Percentiles rank a stretch among this genome's conserved stretches.
These are phyloP conservation scores for Trichoderma semiorbis DNA, from an alignment of 2,329 filamentous ascomycete species.

Conservation along the genomic window DNA sequence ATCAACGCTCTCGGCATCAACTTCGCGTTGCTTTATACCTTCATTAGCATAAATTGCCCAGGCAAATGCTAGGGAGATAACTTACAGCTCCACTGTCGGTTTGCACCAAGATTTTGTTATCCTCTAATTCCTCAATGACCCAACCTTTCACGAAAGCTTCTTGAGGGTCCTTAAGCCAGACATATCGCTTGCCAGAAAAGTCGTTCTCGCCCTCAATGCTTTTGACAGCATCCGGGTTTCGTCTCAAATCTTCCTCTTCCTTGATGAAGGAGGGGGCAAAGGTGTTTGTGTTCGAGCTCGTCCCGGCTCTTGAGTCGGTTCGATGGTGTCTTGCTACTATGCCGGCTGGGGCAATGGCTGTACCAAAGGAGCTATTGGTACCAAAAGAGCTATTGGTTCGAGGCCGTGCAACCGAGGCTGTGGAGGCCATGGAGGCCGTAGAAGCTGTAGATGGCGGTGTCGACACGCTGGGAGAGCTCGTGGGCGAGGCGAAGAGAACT, in stretches of 20 bases:
- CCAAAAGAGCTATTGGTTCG: constrained; percentile 61
- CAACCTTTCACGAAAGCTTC: constrained; percentile 89
- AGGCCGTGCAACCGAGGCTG: constrained; percentile 56
- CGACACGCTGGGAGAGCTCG: constrained; percentile 2
- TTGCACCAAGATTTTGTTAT: constrained; percentile 73
- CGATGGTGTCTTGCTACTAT: constrained; percentile 41
- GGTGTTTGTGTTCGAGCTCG: constrained; percentile 63
- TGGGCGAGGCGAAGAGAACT: constrained; percentile 56
- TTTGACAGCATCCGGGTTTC: constrained; percentile 52
- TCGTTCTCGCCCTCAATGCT: constrained; percentile 97
- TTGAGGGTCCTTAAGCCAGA: constrained; percentile 89
- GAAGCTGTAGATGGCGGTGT: constrained; percentile 52
- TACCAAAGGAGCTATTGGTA: constrained; percentile 48
- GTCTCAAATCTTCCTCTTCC: constrained; percentile 72
- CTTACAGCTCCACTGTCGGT: constrained; percentile 87
- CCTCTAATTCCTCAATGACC: constrained; percentile 76
- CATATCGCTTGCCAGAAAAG: constrained; percentile 97
- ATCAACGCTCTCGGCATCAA: constrained; percentile 83
- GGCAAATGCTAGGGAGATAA: constrained; percentile 18
- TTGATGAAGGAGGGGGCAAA: constrained; percentile 98
- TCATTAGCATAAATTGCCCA: constrained; percentile 22
- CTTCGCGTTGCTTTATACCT: constrained; percentile 69
- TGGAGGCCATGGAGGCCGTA: constrained; percentile 31
- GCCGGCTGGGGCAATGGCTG: constrained; percentile 38
- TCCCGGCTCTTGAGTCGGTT: constrained; percentile 62